Conservation (phyloP, 2,329 filamentous ascomycete genomes). For the Dothideomycetes sp. region DNA sequence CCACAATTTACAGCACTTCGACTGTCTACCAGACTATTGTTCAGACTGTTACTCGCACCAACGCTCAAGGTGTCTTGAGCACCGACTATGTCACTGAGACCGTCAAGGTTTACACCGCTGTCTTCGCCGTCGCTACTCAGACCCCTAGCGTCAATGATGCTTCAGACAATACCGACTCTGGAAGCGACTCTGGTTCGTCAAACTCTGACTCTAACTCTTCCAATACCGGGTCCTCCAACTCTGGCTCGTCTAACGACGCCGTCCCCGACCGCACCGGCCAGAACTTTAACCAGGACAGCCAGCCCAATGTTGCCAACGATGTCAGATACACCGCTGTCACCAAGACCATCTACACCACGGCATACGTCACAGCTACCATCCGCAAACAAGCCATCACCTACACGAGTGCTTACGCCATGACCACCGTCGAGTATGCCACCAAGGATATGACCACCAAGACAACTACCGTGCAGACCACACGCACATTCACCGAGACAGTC, state of each 20-base stretch:
- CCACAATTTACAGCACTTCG: constrained; percentile 1
- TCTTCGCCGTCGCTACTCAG: constrained; percentile 3
- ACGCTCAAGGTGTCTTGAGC: constrained; percentile 2
- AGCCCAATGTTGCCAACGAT: constrained; percentile 1
- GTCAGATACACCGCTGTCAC: constrained; percentile 4
- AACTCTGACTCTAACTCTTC: neutral
- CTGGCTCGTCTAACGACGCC: neutral
- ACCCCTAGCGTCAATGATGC: neutral
- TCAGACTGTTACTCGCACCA: constrained; percentile 1
- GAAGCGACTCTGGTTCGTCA: neutral
- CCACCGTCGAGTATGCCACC: neutral
- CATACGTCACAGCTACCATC: constrained; percentile 6
- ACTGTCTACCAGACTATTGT: constrained; percentile 5
- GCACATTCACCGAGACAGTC: constrained; percentile 4
- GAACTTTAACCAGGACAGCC: neutral
- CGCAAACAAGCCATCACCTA: constrained; percentile 7
- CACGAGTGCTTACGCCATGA: constrained; percentile 2
- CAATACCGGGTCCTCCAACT: neutral
- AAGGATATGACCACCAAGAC: constrained; percentile 3
- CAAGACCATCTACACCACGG: constrained; percentile 5
- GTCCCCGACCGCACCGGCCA: constrained; percentile 5
- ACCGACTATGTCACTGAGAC: constrained; percentile 9
- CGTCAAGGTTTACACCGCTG: constrained; percentile 6
- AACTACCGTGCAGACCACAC: neutral
- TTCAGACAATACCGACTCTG: neutral